Base-by-base conservation (phyloP, 2,329 filamentous ascomycete species). In the Xylariaceae sp. region DNA sequence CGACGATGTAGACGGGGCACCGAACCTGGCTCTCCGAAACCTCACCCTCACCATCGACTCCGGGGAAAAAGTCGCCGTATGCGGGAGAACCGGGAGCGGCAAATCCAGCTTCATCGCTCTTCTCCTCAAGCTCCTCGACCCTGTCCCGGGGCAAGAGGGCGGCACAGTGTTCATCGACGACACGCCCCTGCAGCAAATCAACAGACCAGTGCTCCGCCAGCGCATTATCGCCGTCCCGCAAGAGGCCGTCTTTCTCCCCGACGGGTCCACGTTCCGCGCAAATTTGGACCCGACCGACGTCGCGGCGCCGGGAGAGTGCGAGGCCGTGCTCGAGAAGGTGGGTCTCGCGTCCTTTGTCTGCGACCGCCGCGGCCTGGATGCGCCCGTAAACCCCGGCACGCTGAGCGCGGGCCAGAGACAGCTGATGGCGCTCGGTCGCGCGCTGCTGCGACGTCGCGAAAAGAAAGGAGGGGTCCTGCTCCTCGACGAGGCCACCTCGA, bases 331-430 rank as follows among this genome's bases (percentile, higher is more conserved):
- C 3, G 39, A 52, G 7, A 31, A 36, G 6, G 52, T 60, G 0
- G 48, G 31, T 4, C 44, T 61, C 1, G 48, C 48, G 50, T 9
- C 34, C 1, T 49, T 56, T 13, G 43, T 58, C 3, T 26, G 41
- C n/a, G 46, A 51, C 1, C 45, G 42, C 3, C 57, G 56, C 5
- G 55, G 57, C 2, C 43, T 59, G 3, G 44, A 48, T 1, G 46
- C 51, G 3, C 45, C 40, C 11, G 63, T 76, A 37, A 65, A 63
- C 15, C 56, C 62, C 3, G 55, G 65, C 11, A 64, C 64, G 40
- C 53, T 73, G 4, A 70, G 66, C n/a, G 67, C 69, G 41, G 76
- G 75, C 1, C 74, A 80, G 51, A 31, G 44, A 13, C 54, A 60
- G 36, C 50, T 59, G 9, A 50, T 59, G 31, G 51, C 50, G 5